Percentiles rank a stretch among this genome's conserved stretches.
phyloP scores from a whole-genome alignment of 2,329 filamentous ascomycete genomes.

The Sporothrix inflata region DNA sequence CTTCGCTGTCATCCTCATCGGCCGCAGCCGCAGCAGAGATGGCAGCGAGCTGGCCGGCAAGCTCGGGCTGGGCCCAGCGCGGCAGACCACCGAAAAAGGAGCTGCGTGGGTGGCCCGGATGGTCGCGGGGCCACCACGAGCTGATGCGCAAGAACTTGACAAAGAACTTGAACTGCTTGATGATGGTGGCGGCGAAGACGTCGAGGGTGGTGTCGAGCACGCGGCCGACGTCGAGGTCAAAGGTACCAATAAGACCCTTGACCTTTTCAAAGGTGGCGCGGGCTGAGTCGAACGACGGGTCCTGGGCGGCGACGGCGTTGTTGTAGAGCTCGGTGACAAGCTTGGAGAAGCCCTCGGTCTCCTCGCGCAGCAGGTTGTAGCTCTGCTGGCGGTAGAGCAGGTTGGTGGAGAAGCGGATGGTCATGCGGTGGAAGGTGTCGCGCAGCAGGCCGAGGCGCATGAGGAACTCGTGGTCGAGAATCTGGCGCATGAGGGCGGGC shows the following conservation, averaged over 20 bases:
- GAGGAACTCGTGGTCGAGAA: conserved; percentile 79
- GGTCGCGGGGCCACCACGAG: conserved; percentile 91
- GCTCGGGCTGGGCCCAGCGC: conserved; percentile 79
- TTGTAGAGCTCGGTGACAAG: conserved; percentile 94
- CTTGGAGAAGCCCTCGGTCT: conserved; percentile 96
- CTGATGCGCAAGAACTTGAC: conserved; percentile 88
- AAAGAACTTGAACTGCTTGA: conserved; percentile 93
- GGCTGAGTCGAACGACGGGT: conserved; percentile 69
- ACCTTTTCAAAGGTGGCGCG: conserved; percentile 88
- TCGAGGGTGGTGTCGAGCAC: conserved; percentile 94
- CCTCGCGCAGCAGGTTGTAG: conserved; percentile 92
- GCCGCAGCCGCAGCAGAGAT: conserved; percentile 46
- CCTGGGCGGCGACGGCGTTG: conserved; percentile 66
- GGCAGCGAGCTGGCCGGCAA: conserved; percentile 53
- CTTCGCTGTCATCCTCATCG: conserved; percentile 76
- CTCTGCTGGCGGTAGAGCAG: conserved; percentile 93
- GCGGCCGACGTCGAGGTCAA: conserved; percentile 93
- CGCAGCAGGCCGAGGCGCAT: conserved; percentile 78
- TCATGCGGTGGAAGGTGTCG: conserved; percentile 79
- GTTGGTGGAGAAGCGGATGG: conserved; percentile 89
- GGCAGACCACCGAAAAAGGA: conserved; percentile 71
- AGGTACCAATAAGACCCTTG: conserved; percentile 93
- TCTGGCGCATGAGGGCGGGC: conserved; percentile 71
- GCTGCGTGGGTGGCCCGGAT: conserved; percentile 45
- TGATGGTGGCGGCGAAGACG: conserved; percentile 88